phyloP scores from a whole-genome alignment of 495 filamentous ascomycete genomes.

The Hypoxylon lenormandii region DNA sequence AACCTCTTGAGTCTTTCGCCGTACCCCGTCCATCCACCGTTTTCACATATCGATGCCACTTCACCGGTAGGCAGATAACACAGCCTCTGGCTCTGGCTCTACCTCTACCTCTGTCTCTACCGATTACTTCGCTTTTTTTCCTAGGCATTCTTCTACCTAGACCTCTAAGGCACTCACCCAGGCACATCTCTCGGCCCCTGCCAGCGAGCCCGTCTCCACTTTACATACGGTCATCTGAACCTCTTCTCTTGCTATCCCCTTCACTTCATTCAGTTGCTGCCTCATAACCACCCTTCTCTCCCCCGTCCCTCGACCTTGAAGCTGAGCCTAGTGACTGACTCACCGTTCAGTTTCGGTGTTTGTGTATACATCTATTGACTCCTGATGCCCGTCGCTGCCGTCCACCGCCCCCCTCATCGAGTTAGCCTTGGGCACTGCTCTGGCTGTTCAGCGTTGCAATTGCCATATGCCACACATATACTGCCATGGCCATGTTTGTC shows the following conservation, averaged over 20 bases:
- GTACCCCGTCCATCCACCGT: too few species aligned
- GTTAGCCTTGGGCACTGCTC: constrained; percentile 43
- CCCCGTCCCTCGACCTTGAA: constrained; percentile 37
- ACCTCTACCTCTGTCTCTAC: too few species aligned
- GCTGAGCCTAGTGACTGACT: constrained; percentile 34
- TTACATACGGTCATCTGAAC: constrained; percentile 19
- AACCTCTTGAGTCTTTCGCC: too few species aligned
- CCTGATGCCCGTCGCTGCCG: constrained; percentile 6
- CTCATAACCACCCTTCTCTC: constrained; percentile 25
- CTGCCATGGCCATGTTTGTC: constrained; percentile 15
- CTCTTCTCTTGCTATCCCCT: constrained; percentile 14
- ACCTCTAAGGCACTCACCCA: not conserved
- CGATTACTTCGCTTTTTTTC: too few species aligned
- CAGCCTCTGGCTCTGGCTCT: too few species aligned
- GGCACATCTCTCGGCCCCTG: not conserved
- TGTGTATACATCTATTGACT: constrained; percentile 10
- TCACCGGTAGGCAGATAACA: too few species aligned
- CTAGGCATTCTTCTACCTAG: too few species aligned
- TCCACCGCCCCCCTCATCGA: constrained; percentile 25
- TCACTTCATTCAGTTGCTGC: constrained; percentile 23
- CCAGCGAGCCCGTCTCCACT: constrained; percentile 1
- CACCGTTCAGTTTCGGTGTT: constrained; percentile 25
- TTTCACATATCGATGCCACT: too few species aligned
- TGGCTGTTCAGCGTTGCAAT: constrained; percentile 15
- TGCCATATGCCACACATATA: not conserved